phyloP scores from a whole-genome alignment of 257 asterid genomes.

The Przewalskia tangutica region DNA sequence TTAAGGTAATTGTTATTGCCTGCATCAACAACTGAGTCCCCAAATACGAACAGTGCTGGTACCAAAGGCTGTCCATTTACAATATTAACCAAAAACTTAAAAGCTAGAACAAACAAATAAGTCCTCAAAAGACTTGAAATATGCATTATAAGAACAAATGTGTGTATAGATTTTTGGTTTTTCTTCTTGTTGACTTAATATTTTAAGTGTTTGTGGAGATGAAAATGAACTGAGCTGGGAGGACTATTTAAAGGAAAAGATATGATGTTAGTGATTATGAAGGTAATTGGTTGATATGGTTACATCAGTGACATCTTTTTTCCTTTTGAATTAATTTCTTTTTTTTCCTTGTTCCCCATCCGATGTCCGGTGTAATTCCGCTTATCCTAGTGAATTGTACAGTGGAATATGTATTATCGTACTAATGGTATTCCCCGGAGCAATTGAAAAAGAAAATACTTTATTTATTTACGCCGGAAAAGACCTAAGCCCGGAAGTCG shows the following conservation, averaged over 20 bases:
- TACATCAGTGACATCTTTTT: neutral
- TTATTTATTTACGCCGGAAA: too few relatives aligned
- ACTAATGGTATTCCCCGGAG: too few relatives aligned
- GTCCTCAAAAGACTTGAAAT: conserved; percentile 4
- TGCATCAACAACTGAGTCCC: conserved; percentile 65
- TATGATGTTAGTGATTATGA: neutral
- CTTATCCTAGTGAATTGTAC: too few relatives aligned
- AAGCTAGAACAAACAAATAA: conserved; percentile 7
- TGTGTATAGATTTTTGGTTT: neutral
- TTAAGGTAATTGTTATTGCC: conserved; percentile 76
- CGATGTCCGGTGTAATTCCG: too few relatives aligned
- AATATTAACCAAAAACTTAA: conserved; percentile 1
- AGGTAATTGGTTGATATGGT: neutral
- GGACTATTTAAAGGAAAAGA: neutral
- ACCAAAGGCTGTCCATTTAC: conserved; percentile 46
- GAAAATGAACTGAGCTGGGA: neutral
- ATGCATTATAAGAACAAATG: neutral
- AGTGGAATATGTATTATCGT: too few relatives aligned
- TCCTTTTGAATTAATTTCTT: neutral
- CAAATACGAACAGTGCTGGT: conserved; percentile 64
- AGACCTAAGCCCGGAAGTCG: too few relatives aligned
- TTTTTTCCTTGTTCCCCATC: neutral
- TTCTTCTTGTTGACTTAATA: neutral
- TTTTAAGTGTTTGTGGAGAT: neutral
- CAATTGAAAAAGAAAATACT: too few relatives aligned